phyloP scores from a whole-genome alignment of 192 early-diverging fungal species.

The Piromyces sp. region DNA sequence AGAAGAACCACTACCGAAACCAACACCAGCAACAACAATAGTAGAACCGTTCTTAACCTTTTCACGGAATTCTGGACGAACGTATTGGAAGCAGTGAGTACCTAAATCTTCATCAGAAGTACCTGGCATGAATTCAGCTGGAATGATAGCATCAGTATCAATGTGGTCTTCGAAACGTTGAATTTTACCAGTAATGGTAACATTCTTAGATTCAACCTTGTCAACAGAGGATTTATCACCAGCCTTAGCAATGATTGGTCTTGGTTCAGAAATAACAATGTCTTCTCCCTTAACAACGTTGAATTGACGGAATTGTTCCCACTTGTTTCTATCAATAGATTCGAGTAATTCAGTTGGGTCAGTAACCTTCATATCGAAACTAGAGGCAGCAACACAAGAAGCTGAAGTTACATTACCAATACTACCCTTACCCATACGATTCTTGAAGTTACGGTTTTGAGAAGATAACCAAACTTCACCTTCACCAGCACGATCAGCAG shows the following conservation, averaged over 20 bases:
- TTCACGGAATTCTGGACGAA: constrained; percentile 54
- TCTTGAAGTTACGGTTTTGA: constrained; percentile 73
- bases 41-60: constrained; percentile 40
- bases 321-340: constrained; percentile 39
- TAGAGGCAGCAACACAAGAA: constrained; percentile 60
- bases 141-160: constrained; percentile 66
- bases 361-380: constrained; percentile 52
- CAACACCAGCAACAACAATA: constrained; percentile 52
- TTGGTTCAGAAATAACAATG: constrained; percentile 45
- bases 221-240: constrained; percentile 12
- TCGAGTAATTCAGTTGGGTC: constrained; percentile 51
- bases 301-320: constrained; percentile 40
- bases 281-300: constrained; percentile 45
- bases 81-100: constrained; percentile 45
- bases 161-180: constrained; percentile 60
- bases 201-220: constrained; percentile 8
- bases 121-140: constrained; percentile 57
- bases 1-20: constrained; percentile 60
- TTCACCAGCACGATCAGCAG: constrained; percentile 55
- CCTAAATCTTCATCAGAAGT: constrained; percentile 51
- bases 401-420: constrained; percentile 63
- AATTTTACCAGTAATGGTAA: constrained; percentile 36
- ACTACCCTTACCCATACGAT: constrained; percentile 65
- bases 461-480: constrained; percentile 68
- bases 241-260: constrained; percentile 25